Evolutionary conservation across 75 land plant species (phyloP), one percentile per base, ranked within the genome.

Genomic region (Chamaecyparis obtusa): DNA sequence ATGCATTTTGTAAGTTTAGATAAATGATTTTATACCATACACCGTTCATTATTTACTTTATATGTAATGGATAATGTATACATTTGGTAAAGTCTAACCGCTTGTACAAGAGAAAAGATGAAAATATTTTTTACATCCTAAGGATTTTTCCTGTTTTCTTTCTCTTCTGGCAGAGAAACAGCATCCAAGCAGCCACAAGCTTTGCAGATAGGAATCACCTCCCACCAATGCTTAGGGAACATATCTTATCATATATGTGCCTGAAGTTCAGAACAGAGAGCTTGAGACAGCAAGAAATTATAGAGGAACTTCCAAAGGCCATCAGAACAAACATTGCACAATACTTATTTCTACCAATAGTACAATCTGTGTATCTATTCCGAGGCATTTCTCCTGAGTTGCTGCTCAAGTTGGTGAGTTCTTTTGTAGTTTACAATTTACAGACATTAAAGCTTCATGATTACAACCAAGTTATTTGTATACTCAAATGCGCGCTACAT

Each of bases 301-400:
- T 95, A 86, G 94, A 93, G 35, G 90, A 94, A 39, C 88, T 95
- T 57, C 95, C 95, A 36, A 94, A 92, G 76, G 93, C 95, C n/a
- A 94, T 95, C 36, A 90, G 91, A 49, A 89, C 91, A 85, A 92
- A 90, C 90, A 95, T 95, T 27, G 87, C 91, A 69, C 92, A 95
- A 81, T 90, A 90, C 56, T 79, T 95, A 48, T 94, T 94, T 71
- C 90, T 94, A 13, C 92, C 94, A 27, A 90, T 88, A 1, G 93
- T 92, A 32, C 89, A 94, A 87, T 84, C 90, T 16, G 94, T 92
- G 39, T 95, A 92, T 87, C 92, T 95, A 11, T 95, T 95, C 86
- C 89, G 92, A 21, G 93, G 93, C 74, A 92, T 93, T 30, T 95
- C 97, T 6, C 88, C 41, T 49, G 94, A 95, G 71, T 89, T 90